Conservation (phyloP, 2,329 filamentous ascomycete genomes). For the Fusarium sp. region DNA sequence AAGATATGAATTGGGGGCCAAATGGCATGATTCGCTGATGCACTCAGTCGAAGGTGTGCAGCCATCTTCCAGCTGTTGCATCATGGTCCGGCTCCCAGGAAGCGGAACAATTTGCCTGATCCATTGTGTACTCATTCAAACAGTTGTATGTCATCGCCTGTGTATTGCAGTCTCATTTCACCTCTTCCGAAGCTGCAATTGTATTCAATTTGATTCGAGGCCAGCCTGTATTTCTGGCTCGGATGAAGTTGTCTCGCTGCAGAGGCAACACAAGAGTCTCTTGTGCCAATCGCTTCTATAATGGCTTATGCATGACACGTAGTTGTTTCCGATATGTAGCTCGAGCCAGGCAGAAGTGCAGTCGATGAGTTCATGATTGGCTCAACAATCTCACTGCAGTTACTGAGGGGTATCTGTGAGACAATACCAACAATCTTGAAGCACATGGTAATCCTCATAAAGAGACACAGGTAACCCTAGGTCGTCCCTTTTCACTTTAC, state of each 20-base stretch:
- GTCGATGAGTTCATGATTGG: background rate
- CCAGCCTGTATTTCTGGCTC: too few relatives aligned
- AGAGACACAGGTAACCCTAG: accelerated
- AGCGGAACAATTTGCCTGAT: background rate
- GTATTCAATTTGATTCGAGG: too few relatives aligned
- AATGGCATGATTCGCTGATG: background rate
- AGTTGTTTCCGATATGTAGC: background rate
- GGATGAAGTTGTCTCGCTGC: background rate
- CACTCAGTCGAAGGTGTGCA: background rate
- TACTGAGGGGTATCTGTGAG: background rate
- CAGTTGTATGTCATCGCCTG: too few relatives aligned
- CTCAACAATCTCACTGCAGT: background rate
- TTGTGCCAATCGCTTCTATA: background rate
- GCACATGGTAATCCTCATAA: constrained; percentile 4
- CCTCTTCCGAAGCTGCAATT: too few relatives aligned
- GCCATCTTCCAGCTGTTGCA: background rate
- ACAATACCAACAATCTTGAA: background rate
- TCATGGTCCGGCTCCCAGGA: background rate
- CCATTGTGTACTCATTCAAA: too few relatives aligned
- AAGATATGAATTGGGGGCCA: background rate
- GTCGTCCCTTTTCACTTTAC: accelerated
- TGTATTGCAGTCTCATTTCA: too few relatives aligned
- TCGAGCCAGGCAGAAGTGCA: constrained; percentile 15
- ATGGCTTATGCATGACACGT: constrained; percentile 16
- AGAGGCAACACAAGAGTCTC: background rate